Evolutionary conservation across 1,139 yeast species (phyloP).

Genomic region (Meyerozyma guilliermondii): DNA sequence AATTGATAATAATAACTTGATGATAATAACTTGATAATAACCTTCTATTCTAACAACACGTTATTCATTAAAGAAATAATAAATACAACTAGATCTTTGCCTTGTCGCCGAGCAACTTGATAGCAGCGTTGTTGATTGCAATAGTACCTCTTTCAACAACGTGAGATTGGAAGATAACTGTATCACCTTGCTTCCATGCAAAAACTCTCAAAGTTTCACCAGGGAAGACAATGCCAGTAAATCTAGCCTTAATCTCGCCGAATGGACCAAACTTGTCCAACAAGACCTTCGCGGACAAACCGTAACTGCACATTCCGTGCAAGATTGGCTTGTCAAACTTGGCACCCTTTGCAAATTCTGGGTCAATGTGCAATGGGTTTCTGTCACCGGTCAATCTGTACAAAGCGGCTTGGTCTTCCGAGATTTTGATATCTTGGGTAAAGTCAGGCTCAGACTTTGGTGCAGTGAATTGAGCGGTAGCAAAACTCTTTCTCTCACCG

Average conservation of each 20-base stretch:
- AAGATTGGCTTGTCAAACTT: conserved; percentile 83
- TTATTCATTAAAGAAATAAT: conserved; percentile 3
- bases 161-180: conserved; percentile 76
- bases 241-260: conserved; percentile 84
- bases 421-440: conserved; percentile 53
- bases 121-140: conserved; percentile 86
- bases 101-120: conserved; percentile 51
- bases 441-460: conserved; percentile 70
- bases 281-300: conserved; percentile 72
- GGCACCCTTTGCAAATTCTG: conserved; percentile 83
- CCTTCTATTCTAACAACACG: background rate
- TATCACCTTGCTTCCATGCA: conserved; percentile 77
- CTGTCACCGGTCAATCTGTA: conserved; percentile 92
- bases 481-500: conserved; percentile 49
- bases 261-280: conserved; percentile 78
- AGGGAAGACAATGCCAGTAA: conserved; percentile 92
- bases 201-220: conserved; percentile 81
- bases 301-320: conserved; percentile 89
- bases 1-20: background rate
- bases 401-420: conserved; percentile 76
- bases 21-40: too few species aligned
- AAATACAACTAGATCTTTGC: conserved; percentile 30
- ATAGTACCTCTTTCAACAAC: conserved; percentile 73
- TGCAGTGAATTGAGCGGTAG: conserved; percentile 60
- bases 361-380: conserved; percentile 95